Conservation (phyloP, 805 yeast genomes). For the Candida golubevii region DNA sequence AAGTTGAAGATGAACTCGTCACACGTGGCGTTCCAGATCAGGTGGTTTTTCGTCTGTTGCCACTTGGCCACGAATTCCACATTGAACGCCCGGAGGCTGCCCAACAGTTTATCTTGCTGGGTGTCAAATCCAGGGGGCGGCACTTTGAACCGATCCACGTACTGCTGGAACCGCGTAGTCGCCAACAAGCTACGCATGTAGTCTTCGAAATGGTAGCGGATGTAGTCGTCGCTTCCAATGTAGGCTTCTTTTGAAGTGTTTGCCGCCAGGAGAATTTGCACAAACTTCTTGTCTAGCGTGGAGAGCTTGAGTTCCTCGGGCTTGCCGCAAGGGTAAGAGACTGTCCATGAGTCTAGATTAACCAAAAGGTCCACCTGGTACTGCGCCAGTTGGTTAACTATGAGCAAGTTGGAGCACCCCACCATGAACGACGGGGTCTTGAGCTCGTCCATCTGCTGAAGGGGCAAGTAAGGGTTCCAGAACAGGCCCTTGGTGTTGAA, state of each 20-base stretch:
- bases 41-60: constrained; percentile 32
- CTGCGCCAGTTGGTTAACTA: constrained; percentile 57
- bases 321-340: constrained; percentile 39
- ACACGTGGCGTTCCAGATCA: constrained; percentile 38
- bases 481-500: constrained; percentile 80
- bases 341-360: constrained; percentile 57
- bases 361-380: constrained; percentile 68
- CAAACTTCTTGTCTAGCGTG: constrained; percentile 66
- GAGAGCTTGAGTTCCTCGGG: constrained; percentile 31
- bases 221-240: constrained; percentile 68
- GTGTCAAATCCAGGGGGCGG: constrained; percentile 41
- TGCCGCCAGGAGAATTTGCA: constrained; percentile 49
- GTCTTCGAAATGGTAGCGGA: constrained; percentile 85
- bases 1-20: constrained; percentile 45
- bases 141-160: constrained; percentile 35
- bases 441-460: constrained; percentile 83
- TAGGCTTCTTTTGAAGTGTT: constrained; percentile 31
- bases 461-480: constrained; percentile 90
- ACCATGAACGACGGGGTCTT: constrained; percentile 63
- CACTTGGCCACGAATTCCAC: constrained; percentile 30
- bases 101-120: constrained; percentile 17
- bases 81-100: constrained; percentile 30
- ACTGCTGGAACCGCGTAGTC: constrained; percentile 64
- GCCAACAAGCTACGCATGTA: constrained; percentile 75
- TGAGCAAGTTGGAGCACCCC: constrained; percentile 84